Conservation (phyloP, 192 early-diverging fungal genomes). For the Coemansia sp. region DNA sequence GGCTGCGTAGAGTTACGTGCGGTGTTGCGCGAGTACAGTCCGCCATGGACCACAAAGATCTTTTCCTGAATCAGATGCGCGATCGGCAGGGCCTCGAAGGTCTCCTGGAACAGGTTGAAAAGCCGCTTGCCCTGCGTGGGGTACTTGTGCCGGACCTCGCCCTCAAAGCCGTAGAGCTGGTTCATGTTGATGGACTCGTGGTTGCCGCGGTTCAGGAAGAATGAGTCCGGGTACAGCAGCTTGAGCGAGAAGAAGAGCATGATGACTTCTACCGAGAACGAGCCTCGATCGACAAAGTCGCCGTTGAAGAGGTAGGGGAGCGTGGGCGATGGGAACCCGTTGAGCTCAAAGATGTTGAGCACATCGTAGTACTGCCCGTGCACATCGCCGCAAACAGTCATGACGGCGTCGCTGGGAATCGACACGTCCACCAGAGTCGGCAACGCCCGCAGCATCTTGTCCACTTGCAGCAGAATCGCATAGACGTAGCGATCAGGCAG, state of each 20-base stretch:
- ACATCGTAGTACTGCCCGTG: slow-evolving; percentile 99
- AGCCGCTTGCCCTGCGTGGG: slow-evolving; percentile 63
- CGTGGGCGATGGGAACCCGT: slow-evolving; percentile 80
- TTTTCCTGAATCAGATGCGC: slow-evolving; percentile 88
- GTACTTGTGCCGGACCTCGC: slow-evolving; percentile 95
- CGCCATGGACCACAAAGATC: slow-evolving; percentile 96
- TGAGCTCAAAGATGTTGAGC: slow-evolving; percentile 90
- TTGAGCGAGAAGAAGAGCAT: slow-evolving; percentile 89
- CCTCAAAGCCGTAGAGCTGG: slow-evolving; percentile 98
- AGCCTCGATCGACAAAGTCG: slow-evolving; percentile 99
- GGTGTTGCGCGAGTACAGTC: slow-evolving; percentile 84
- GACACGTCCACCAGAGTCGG: slow-evolving; percentile 83
- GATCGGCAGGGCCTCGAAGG: slow-evolving; percentile 91
- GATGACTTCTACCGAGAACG: slow-evolving; percentile 96
- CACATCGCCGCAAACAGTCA: slow-evolving; percentile 98
- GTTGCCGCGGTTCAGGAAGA: slow-evolving; percentile 93
- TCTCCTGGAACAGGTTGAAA: slow-evolving; percentile 93
- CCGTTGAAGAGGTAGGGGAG: slow-evolving; percentile 95
- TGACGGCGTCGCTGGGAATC: slow-evolving; percentile 63
- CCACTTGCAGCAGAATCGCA: slow-evolving; percentile 75
- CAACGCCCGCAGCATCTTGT: slow-evolving; percentile 69
- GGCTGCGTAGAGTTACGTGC: slow-evolving; percentile 29
- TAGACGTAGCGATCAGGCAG: slow-evolving; percentile 88
- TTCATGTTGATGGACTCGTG: slow-evolving; percentile 99
- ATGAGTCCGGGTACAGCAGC: slow-evolving; percentile 76